phyloP scores from a whole-genome alignment of 2,329 filamentous ascomycete species.

The Ophiostoma angusticollis region DNA sequence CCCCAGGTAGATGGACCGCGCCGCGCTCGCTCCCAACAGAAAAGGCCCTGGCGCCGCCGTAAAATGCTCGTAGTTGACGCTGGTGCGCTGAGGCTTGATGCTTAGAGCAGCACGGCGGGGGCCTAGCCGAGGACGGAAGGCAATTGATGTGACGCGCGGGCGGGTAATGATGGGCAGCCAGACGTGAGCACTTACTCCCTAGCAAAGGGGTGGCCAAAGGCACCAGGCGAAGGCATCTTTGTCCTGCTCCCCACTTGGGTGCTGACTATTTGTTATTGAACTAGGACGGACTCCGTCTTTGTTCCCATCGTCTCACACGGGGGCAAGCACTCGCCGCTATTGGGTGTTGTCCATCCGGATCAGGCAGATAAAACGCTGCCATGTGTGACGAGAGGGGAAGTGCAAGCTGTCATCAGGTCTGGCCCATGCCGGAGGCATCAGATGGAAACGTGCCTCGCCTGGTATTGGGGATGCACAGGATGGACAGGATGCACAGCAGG shows the following conservation, averaged over 20 bases:
- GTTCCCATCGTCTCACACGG: constrained; percentile 1
- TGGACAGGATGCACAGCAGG: too few species aligned
- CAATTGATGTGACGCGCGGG: constrained; percentile 9
- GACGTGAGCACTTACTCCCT: too few species aligned
- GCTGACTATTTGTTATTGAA: constrained; percentile 8
- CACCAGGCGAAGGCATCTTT: not conserved
- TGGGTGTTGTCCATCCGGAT: too few species aligned
- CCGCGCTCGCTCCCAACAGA: constrained; percentile 1
- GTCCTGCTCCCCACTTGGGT: constrained; percentile 10
- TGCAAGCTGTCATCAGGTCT: too few species aligned
- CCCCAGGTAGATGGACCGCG: constrained; percentile 13
- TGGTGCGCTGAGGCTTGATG: not conserved
- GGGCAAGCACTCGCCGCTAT: too few species aligned
- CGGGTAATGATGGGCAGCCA: constrained; percentile 12
- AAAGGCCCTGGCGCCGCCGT: not conserved
- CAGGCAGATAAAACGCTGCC: too few species aligned
- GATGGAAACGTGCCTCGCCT: too few species aligned
- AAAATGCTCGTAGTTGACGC: not conserved
- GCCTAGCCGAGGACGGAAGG: constrained; percentile 13
- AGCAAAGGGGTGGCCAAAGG: not conserved
- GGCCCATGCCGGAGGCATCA: too few species aligned
- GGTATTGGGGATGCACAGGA: too few species aligned
- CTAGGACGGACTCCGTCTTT: constrained; percentile 3
- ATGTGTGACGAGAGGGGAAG: too few species aligned
- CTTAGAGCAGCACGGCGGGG: constrained; percentile 4